Conservation (phyloP, 2,329 filamentous ascomycete species). For the Aspergillus neotritici region DNA sequence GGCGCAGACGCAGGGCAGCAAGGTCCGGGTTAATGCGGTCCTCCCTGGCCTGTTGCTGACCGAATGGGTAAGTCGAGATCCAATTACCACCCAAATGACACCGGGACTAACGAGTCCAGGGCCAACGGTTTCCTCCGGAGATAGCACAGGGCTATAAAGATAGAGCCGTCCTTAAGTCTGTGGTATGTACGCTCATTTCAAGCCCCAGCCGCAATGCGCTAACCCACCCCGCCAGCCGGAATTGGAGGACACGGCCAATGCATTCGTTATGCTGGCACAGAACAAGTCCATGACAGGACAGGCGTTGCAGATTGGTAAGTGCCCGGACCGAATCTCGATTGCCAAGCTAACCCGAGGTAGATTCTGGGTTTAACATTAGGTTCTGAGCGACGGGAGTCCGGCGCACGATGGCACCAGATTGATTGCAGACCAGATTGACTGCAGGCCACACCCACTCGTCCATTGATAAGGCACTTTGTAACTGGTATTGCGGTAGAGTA, state of each 20-base stretch:
- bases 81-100: neutral
- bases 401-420: too few relatives aligned
- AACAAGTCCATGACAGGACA: slow-evolving; percentile 45
- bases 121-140: slow-evolving; percentile 54
- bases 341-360: slow-evolving; percentile 18
- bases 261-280: slow-evolving; percentile 38
- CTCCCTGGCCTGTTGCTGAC: slow-evolving; percentile 61
- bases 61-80: slow-evolving; percentile 52
- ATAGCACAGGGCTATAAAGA: slow-evolving; percentile 50
- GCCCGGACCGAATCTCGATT: neutral
- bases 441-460: too few relatives aligned
- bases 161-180: slow-evolving; percentile 56
- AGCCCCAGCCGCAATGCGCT: slow-evolving; percentile 2
- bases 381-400: too few relatives aligned
- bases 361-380: slow-evolving; percentile 28
- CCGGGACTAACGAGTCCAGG: slow-evolving; percentile 31
- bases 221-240: slow-evolving; percentile 27
- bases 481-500: slow-evolving; percentile 10
- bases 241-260: slow-evolving; percentile 39
- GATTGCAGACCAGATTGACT: too few relatives aligned
- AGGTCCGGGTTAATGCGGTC: slow-evolving; percentile 60
- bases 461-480: slow-evolving; percentile 1
- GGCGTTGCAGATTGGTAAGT: slow-evolving; percentile 39
- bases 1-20: slow-evolving; percentile 56
- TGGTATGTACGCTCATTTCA: slow-evolving; percentile 33